A percentile compares a stretch with the other conserved stretches of the same genome.
These are phyloP conservation scores for Licmophora abbreviata DNA, from an alignment of 108 stramenopile genomes.

Conservation along the genomic window DNA sequence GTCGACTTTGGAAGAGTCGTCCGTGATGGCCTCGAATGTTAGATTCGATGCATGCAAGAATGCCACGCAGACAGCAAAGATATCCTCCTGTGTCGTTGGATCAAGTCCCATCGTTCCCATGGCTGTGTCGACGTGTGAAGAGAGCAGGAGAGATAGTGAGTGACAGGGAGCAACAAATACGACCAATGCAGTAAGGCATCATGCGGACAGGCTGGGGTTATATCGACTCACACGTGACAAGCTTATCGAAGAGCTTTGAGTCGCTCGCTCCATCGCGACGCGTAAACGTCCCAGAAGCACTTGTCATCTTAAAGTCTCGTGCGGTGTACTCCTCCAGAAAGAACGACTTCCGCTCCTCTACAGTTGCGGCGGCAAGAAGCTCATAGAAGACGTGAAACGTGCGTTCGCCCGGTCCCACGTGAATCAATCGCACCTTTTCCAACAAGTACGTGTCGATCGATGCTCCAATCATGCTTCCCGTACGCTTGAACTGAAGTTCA, in stretches of 20 bases:
- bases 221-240: conserved; percentile 13
- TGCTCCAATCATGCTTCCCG: conserved; percentile 37
- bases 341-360: conserved; percentile 12
- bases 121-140: conserved; percentile 8
- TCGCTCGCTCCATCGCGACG: conserved; percentile 60
- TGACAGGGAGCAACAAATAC: background rate
- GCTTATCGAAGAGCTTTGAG: conserved; percentile 27
- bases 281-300: conserved; percentile 33
- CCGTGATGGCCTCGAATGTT: conserved; percentile 30
- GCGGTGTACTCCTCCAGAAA: conserved; percentile 26
- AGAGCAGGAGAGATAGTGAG: background rate
- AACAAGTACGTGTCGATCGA: conserved; percentile 67
- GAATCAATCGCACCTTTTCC: conserved; percentile 55
- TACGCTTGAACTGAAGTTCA: conserved; percentile 29
- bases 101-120: conserved; percentile 58
- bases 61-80: conserved; percentile 37
- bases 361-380: conserved; percentile 19
- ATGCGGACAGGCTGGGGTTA: no score
- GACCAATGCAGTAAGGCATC: no score
- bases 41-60: conserved; percentile 75
- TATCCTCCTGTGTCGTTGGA: conserved; percentile 22
- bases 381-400: conserved; percentile 85
- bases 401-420: conserved; percentile 27
- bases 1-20: conserved; percentile 24
- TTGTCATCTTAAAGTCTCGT: conserved; percentile 47